Base-by-base conservation (phyloP, 306 rosid genomes). In the Vicia villosa region DNA sequence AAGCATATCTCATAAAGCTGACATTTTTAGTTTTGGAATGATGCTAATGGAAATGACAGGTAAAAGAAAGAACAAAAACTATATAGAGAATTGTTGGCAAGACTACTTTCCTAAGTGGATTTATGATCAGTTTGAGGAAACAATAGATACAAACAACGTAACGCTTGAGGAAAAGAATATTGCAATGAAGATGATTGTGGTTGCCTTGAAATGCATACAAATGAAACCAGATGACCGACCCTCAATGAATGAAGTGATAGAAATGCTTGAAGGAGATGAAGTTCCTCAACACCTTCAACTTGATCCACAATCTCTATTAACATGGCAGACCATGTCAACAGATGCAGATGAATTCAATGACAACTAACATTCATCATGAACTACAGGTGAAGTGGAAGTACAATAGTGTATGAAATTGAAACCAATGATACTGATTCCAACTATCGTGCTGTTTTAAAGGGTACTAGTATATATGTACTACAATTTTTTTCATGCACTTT, bases 1-100 rank as follows among this genome's bases (percentile, higher is more conserved):
- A 10, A 60, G 32, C 32, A 46, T 72, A 3, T 72, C 76, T 1
- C 61, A 36, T 10, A 60, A 72, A 12, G 61, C 62, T 32, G 69
- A 72, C 5, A 61, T 72, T 19, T 72, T 46, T 47, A 72, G 76
- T 20, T 72, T 6, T 61, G 76, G 76, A 3, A 76, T 76, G 69
- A 2, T 65, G 38, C 50, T 74, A 6, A 60, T 72, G 21, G 79
- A 69, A 42, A 38, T 55, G 54, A 58, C 70, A 28, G 43, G 70
- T 17, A 30, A 30, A 17, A 67, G 1, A 32, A 67, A 67, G 47
- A 67, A 67, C 47, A 15, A 1, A 10, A 49, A 19, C 32, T 22
- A 30, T 19, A 22, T 67, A 5, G 60, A 67, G 72, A 9, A 67
- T 67, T 67, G n/a, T 30, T 17, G 61, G 60, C 72, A 67, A 34